Base-by-base conservation (phyloP, 2,329 filamentous ascomycete species). In the Fusarium sp. region DNA sequence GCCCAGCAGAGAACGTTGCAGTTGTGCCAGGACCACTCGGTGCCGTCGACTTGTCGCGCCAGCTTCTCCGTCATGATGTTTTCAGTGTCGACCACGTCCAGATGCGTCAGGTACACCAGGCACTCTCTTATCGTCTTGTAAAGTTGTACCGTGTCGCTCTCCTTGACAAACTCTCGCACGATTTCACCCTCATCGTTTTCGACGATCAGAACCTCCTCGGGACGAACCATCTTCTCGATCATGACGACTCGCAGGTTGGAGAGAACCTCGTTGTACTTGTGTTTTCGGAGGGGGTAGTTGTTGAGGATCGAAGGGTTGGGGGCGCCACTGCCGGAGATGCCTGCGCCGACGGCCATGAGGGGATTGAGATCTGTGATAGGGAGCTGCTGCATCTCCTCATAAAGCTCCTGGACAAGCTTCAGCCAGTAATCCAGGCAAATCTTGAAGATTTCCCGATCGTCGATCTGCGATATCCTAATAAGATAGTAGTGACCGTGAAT, bases 1-100 rank as follows among this genome's bases (percentile, higher is more conserved):
- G 97, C 97, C 97, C 97, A 99, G 88, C 97, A 99, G 58, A 99
- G 91, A 7, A 97, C 98, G 85, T 99, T 99, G 91, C 97, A 99
- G 86, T 99, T 99, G 73, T 95, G 94, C 97, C 97, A 99, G 8
- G 97, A 99, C 97, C 97, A 99, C 84, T 99, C 97, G 3, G 90
- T 89, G 25, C 95, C 95, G 81, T 99, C 97, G 14, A 99, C 97
- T 84, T 99, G 97, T 76, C 95, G 93, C 35, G 95, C 92, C 63
- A 99, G 88, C 86, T 99, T 99, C 81, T 99, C 97, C 6, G 97
- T 98, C 97, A 99, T 99, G 86, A 99, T 99, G 73, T 94, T 94
- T 84, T 99, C 97, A 1, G 96, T 99, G 81, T 99, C 97, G 71
- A 97, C 92, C 45, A 99, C 97, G 80, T 99, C 97, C 79, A 99